Base-by-base conservation (phyloP, 768 basidiomycete species). In the Suillus subaureus region DNA sequence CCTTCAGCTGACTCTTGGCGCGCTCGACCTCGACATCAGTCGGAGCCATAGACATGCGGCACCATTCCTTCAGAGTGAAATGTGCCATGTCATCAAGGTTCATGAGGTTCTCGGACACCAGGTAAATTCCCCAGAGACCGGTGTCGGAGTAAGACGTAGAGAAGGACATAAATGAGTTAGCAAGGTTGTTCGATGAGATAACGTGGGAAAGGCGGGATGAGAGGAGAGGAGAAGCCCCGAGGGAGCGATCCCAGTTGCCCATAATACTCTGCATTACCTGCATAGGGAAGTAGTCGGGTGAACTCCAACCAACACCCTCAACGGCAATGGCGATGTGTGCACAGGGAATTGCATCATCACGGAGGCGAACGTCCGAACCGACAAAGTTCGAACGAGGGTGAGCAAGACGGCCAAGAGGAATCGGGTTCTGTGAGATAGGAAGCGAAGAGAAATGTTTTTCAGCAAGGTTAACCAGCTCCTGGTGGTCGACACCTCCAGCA, bases 121-220 rank as follows among this genome's bases (percentile, higher is more conserved):
- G 81, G 84, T 99, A 99, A 79, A 98, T 94, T 72, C 97, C 97
- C 97, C 97, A 99, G 40, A 99, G 88, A 65, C 97, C 97, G 23
- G 96, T 99, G 79, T 99, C 97, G 7, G 96, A 95, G 84, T 99
- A 99, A 7, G 92, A 94, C 2, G 97, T 99, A 21, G 95, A 97
- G 90, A 99, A 99, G 62, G 92, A 94, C 94, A 98, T 97, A 91
- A 93, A 99, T 65, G 92, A 94, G 84, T 99, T 99, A 74, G 97
- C 97, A 75, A 99, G 94, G 84, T 94, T 93, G 86, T 98, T 90
- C 62, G 85, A 83, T 43, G 94, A 93, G 72, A 99, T 85, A 78
- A 95, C 91, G 78, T 96, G 92, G 31, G 92, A 93, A 63, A 99
- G 89, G 61, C 91, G 89, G 61, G 95, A 97, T 66, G 93, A 95